These are phyloP conservation scores for Umbelopsis sp. DNA, from an alignment of 192 early-diverging fungal species.

Conservation along the genomic window DNA sequence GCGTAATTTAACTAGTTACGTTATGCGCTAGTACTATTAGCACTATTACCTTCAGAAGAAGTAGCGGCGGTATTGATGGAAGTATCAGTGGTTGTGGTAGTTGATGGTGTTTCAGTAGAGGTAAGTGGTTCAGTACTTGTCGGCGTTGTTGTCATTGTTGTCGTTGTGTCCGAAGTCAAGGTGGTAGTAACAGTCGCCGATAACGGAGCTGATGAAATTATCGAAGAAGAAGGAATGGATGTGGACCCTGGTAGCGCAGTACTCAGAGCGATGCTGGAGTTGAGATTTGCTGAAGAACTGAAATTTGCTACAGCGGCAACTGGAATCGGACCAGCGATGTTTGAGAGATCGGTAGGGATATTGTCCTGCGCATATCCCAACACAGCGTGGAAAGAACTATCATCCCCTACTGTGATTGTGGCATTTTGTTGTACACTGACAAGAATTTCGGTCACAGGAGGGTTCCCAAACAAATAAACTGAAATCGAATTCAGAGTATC, in stretches of 20 bases:
- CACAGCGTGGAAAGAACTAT: background rate
- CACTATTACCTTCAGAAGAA: background rate
- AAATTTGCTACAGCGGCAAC: background rate
- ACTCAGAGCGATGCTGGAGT: background rate
- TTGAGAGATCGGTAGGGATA: background rate
- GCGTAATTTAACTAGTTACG: background rate
- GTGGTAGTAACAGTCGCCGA: background rate
- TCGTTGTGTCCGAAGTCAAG: background rate
- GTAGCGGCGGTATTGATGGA: background rate
- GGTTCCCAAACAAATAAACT: too few relatives aligned
- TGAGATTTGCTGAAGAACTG: background rate
- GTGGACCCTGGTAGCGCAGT: background rate
- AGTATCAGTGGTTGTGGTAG: background rate
- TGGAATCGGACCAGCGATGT: background rate
- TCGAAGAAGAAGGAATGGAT: background rate
- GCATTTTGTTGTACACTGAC: constrained; percentile 26
- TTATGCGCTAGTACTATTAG: background rate
- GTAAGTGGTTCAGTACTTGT: background rate
- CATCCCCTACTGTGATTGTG: constrained; percentile 24
- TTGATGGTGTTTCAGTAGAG: background rate
- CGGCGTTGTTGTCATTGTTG: background rate
- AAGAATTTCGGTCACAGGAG: too few relatives aligned
- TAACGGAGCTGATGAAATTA: background rate
- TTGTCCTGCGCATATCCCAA: background rate
- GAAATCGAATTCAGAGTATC: too few relatives aligned